phyloP scores from a whole-genome alignment of 2,329 filamentous ascomycete species.

The Fusarium penzigii region DNA sequence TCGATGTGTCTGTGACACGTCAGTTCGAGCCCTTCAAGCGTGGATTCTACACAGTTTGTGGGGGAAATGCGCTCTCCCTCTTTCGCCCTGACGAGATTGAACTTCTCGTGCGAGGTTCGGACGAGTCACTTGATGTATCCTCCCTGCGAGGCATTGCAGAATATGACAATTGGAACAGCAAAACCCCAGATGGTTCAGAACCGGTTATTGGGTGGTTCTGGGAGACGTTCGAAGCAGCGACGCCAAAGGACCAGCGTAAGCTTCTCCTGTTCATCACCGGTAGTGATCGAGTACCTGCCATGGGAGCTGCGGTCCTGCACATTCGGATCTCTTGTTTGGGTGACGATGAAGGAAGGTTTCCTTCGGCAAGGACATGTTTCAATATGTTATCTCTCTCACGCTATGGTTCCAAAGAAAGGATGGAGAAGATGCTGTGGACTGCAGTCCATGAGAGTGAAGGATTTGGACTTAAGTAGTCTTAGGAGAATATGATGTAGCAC shows the following conservation, averaged over 20 bases:
- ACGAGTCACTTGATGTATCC: conserved; percentile 77
- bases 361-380: conserved; percentile 88
- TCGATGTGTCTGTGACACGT: conserved; percentile 74
- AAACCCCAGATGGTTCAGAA: conserved; percentile 58
- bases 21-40: conserved; percentile 95
- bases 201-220: conserved; percentile 84
- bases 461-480: conserved; percentile 76
- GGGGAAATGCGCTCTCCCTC: conserved; percentile 81
- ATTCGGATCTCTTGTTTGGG: conserved; percentile 78
- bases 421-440: conserved; percentile 76
- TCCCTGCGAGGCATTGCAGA: conserved; percentile 74
- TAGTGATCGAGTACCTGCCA: conserved; percentile 86
- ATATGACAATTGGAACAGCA: conserved; percentile 76
- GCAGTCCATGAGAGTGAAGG: conserved; percentile 90
- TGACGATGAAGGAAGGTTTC: conserved; percentile 72
- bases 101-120: conserved; percentile 79
- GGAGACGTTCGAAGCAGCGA: conserved; percentile 71
- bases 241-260: conserved; percentile 70
- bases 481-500: conserved; percentile 13
- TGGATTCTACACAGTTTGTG: conserved; percentile 90
- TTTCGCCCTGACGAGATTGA: conserved; percentile 93
- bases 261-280: conserved; percentile 86
- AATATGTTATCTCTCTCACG: conserved; percentile 78
- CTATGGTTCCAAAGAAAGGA: conserved; percentile 64
- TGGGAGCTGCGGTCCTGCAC: conserved; percentile 76